Conservation (phyloP, 306 rosid genomes). For the Pyrus pyrifolia region DNA sequence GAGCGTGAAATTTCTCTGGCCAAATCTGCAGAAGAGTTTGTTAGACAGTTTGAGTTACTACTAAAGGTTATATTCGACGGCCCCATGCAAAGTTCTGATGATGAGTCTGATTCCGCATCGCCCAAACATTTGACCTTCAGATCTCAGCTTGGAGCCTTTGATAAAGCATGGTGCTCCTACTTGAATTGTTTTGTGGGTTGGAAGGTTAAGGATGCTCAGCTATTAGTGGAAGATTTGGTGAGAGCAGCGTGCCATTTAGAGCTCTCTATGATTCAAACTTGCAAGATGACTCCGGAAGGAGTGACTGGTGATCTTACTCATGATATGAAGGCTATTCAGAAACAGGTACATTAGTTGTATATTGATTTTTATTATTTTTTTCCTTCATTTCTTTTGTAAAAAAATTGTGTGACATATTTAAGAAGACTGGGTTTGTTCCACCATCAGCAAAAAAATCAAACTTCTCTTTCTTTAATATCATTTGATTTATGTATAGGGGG, state of each 20-base stretch:
- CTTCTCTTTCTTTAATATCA: neutral
- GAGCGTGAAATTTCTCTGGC: slow-evolving; percentile 69
- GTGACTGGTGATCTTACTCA: slow-evolving; percentile 50
- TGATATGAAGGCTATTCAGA: slow-evolving; percentile 89
- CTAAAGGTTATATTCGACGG: slow-evolving; percentile 64
- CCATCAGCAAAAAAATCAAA: neutral
- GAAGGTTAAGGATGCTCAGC: slow-evolving; percentile 90
- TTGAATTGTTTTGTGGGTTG: slow-evolving; percentile 77
- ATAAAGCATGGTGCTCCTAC: slow-evolving; percentile 94
- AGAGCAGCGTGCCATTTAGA: slow-evolving; percentile 98
- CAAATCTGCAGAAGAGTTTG: slow-evolving; percentile 69
- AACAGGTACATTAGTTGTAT: slow-evolving; percentile 49
- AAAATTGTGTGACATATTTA: neutral
- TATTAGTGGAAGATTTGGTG: slow-evolving; percentile 83
- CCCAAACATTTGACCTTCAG: slow-evolving; percentile 62
- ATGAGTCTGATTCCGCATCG: slow-evolving; percentile 37
- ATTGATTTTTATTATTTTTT: neutral
- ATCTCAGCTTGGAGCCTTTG: slow-evolving; percentile 77
- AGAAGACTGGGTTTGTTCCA: neutral
- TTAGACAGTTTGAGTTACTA: slow-evolving; percentile 59
- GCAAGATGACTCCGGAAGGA: slow-evolving; percentile 74
- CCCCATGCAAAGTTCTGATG: slow-evolving; percentile 54
- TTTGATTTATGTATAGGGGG: neutral
- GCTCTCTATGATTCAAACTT: slow-evolving; percentile 90
- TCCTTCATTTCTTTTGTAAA: too few relatives aligned